These are phyloP conservation scores for Eremothecium cymbalariae DNA, from an alignment of 1,139 yeast species.

Conservation along the genomic window DNA sequence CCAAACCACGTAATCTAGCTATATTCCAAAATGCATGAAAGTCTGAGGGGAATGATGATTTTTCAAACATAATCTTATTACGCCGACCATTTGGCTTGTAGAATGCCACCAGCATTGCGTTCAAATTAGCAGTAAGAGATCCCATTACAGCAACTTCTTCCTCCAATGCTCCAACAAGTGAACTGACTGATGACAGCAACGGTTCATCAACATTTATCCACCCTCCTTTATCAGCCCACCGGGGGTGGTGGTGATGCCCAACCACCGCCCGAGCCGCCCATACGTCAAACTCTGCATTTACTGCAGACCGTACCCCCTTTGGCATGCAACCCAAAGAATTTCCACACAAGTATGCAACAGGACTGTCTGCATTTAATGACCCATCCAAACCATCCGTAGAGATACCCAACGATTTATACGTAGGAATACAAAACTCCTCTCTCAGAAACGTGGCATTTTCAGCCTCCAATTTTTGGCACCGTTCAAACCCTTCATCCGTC, in stretches of 20 bases:
- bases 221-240: conserved; percentile 39
- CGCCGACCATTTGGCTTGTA: conserved; percentile 56
- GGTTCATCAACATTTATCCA: conserved; percentile 88
- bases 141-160: conserved; percentile 85
- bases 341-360: conserved; percentile 63
- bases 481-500: no score
- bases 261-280: conserved; percentile 80
- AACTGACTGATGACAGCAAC: conserved; percentile 57
- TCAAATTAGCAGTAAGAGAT: conserved; percentile 73
- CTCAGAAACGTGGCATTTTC: conserved; percentile 34
- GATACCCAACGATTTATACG: conserved; percentile 47
- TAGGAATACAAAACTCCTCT: conserved; percentile 50
- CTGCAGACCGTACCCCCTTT: conserved; percentile 45
- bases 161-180: conserved; percentile 64
- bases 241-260: conserved; percentile 70
- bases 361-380: conserved; percentile 17
- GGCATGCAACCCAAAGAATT: conserved; percentile 93
- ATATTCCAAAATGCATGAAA: conserved; percentile 77
- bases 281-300: conserved; percentile 62
- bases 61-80: conserved; percentile 72
- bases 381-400: conserved; percentile 18
- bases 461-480: conserved; percentile 17
- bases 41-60: conserved; percentile 87
- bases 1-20: conserved; percentile 50
- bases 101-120: conserved; percentile 63